A percentile compares a stretch with the other conserved stretches of the same genome.
Evolutionary conservation across 2,329 filamentous ascomycete genomes (phyloP).

Genomic region (Xylaria sp.): DNA sequence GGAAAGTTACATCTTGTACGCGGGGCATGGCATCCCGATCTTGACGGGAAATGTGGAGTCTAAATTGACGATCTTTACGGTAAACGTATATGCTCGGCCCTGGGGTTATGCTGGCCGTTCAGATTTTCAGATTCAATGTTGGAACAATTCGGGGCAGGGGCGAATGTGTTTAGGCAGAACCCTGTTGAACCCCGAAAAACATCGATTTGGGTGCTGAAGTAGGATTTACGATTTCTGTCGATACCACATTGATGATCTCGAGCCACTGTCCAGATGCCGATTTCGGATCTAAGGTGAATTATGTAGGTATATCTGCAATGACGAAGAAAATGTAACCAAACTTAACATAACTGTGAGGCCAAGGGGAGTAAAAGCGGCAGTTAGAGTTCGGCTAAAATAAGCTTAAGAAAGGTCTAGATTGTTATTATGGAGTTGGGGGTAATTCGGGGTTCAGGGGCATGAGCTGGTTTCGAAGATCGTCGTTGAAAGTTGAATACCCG

Average conservation of each 20-base stretch:
- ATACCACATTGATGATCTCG: background rate
- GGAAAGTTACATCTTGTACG: slow-evolving; percentile 7
- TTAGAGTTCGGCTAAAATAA: slow-evolving; percentile 10
- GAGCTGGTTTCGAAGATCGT: slow-evolving; percentile 5
- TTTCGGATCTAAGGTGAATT: background rate
- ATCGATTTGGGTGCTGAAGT: slow-evolving; percentile 1
- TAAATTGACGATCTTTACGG: background rate
- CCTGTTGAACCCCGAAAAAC: background rate
- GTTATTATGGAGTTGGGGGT: slow-evolving; percentile 16
- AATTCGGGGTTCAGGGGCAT: background rate
- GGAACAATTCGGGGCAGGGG: slow-evolving; percentile 6
- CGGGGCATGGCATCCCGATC: background rate
- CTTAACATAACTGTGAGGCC: background rate
- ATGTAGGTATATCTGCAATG: background rate
- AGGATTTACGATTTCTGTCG: background rate
- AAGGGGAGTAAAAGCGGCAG: background rate
- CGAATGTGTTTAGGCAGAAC: background rate
- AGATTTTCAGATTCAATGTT: background rate
- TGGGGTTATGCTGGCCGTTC: background rate
- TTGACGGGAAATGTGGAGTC: slow-evolving; percentile 2
- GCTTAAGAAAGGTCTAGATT: background rate
- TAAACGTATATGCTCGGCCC: background rate
- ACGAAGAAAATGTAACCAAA: background rate
- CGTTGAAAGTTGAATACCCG: background rate
- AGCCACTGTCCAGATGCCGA: background rate